A percentile compares a stretch with the other conserved stretches of the same genome.
phyloP scores from a whole-genome alignment of 495 filamentous ascomycete species.

The Aspergillus bertholletiae region DNA sequence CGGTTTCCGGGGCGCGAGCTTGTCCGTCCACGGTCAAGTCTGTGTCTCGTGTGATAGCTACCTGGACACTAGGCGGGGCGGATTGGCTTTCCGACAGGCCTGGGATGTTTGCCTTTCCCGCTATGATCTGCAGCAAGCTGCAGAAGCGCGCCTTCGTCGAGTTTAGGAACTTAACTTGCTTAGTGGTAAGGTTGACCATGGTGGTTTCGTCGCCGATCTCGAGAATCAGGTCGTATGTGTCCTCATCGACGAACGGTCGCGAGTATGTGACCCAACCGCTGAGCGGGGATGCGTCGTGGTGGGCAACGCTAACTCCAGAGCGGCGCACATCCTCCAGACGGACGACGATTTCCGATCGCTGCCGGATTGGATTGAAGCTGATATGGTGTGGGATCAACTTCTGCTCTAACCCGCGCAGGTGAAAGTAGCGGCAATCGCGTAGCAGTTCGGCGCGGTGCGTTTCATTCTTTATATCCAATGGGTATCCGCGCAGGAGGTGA shows the following conservation, averaged over 20 bases:
- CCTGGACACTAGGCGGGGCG: constrained; percentile 61
- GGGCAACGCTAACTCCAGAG: constrained; percentile 66
- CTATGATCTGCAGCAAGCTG: constrained; percentile 72
- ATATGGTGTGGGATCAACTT: constrained; percentile 76
- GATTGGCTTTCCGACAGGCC: constrained; percentile 48
- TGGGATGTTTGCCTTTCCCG: constrained; percentile 74
- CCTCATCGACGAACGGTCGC: constrained; percentile 78
- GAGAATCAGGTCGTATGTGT: constrained; percentile 67
- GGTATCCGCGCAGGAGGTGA: constrained; percentile 86
- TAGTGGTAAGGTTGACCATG: constrained; percentile 51
- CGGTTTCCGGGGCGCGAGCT: constrained; percentile 3
- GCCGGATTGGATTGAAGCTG: constrained; percentile 65
- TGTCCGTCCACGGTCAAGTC: constrained; percentile 69
- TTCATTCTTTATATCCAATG: constrained; percentile 70
- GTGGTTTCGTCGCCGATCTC: constrained; percentile 72
- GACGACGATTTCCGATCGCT: constrained; percentile 73
- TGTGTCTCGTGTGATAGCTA: constrained; percentile 63
- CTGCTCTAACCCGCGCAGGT: constrained; percentile 89
- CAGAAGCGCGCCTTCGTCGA: constrained; percentile 64
- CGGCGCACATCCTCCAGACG: constrained; percentile 82
- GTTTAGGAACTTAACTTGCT: constrained; percentile 69
- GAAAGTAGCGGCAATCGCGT: constrained; percentile 87
- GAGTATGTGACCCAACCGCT: constrained; percentile 71
- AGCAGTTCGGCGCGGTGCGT: constrained; percentile 76
- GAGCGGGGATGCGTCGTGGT: constrained; percentile 29